These are phyloP conservation scores for Colletotrichum sp. DNA, from an alignment of 2,329 filamentous ascomycete genomes.

Conservation along the genomic window DNA sequence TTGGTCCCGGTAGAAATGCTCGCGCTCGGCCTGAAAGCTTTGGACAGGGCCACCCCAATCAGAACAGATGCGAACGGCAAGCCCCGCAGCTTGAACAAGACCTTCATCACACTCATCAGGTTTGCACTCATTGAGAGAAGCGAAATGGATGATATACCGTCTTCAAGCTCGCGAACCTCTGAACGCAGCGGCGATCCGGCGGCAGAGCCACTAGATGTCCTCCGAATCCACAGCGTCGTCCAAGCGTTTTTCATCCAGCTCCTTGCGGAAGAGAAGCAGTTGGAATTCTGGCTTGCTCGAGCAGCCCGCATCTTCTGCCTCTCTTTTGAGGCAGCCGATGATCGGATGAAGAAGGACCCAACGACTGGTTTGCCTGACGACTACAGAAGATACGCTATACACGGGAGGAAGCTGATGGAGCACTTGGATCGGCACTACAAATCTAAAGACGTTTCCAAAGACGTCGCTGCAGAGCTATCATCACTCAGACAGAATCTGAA, in stretches of 20 bases:
- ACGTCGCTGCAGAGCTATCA: slow-evolving; percentile 32
- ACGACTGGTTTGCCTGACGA: slow-evolving; percentile 51
- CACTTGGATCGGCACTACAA: slow-evolving; percentile 41
- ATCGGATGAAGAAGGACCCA: slow-evolving; percentile 44
- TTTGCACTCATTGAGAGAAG: slow-evolving; percentile 59
- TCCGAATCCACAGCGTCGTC: slow-evolving; percentile 56
- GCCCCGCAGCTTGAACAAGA: slow-evolving; percentile 48
- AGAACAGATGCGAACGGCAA: slow-evolving; percentile 39
- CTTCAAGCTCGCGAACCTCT: slow-evolving; percentile 45
- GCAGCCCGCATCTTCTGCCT: slow-evolving; percentile 53
- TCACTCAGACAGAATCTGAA: slow-evolving; percentile 38
- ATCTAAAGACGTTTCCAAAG: slow-evolving; percentile 14
- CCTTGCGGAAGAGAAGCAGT: slow-evolving; percentile 44
- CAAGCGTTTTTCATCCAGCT: slow-evolving; percentile 58
- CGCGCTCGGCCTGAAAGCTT: slow-evolving; percentile 54
- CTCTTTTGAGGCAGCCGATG: slow-evolving; percentile 52
- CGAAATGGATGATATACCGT: slow-evolving; percentile 46
- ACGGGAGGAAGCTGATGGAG: slow-evolving; percentile 50
- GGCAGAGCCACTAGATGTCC: slow-evolving; percentile 53
- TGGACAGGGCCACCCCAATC: slow-evolving; percentile 51
- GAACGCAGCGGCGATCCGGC: slow-evolving; percentile 27
- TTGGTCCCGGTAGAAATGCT: slow-evolving; percentile 72
- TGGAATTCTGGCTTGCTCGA: slow-evolving; percentile 54
- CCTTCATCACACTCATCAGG: slow-evolving; percentile 53
- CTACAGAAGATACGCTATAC: slow-evolving; percentile 56